Percentiles rank a stretch among this genome's conserved stretches.
Evolutionary conservation across 2,329 filamentous ascomycete species (phyloP).

Genomic region (Apiospora hydei): DNA sequence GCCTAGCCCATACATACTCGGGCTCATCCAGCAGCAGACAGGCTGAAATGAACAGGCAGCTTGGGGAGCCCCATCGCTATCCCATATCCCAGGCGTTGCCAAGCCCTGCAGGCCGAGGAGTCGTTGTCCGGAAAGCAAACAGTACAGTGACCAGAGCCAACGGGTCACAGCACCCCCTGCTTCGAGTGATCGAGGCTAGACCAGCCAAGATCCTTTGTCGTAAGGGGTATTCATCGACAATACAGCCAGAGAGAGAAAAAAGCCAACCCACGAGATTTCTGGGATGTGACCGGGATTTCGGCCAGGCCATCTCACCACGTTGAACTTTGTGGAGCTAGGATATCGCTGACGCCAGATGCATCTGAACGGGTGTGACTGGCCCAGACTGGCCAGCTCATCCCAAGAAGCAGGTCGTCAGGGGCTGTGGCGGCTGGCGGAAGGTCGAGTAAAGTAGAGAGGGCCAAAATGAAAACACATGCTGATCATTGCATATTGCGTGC

Average conservation of each 20-base stretch:
- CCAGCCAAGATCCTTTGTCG: background rate
- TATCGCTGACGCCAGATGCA: constrained; percentile 15
- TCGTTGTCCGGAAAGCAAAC: constrained; percentile 14
- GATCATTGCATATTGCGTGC: constrained; percentile 18
- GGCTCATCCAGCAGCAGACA: background rate
- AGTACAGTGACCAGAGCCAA: constrained; percentile 15
- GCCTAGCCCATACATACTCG: background rate
- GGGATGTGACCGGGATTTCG: constrained; percentile 15
- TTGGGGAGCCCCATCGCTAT: constrained; percentile 9
- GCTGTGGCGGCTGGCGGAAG: constrained; percentile 1
- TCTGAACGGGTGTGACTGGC: constrained; percentile 5
- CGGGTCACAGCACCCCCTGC: constrained; percentile 8
- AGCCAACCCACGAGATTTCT: constrained; percentile 14
- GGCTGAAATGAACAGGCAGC: constrained; percentile 12
- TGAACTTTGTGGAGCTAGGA: constrained; percentile 13
- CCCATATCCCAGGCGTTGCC: constrained; percentile 5
- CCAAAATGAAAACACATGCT: background rate
- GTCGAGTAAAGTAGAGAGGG: background rate
- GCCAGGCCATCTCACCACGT: constrained; percentile 8
- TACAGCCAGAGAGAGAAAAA: background rate
- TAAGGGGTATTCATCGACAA: constrained; percentile 14
- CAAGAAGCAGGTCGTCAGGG: constrained; percentile 11
- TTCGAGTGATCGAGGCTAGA: constrained; percentile 10
- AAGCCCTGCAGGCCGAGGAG: constrained; percentile 11
- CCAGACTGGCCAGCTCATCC: background rate